Conservation (phyloP, 1,139 yeast genomes). For the Suhomyces taliae region DNA sequence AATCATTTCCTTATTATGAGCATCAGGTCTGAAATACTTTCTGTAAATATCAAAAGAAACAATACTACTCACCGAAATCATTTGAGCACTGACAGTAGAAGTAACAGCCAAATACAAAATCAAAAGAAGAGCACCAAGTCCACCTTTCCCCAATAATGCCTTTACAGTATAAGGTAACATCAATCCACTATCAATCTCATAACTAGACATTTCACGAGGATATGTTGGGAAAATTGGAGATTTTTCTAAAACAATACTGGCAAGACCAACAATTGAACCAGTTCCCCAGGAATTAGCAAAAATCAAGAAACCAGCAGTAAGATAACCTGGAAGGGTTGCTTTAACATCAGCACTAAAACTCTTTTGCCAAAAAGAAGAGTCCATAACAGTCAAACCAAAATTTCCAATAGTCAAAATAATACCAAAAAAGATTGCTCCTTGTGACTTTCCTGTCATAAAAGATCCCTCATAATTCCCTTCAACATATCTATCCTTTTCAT, state of each 20-base stretch:
- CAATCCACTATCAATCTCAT: slow-evolving; percentile 30
- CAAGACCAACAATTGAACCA: slow-evolving; percentile 31
- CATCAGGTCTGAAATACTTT: slow-evolving; percentile 27
- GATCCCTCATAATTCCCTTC: slow-evolving; percentile 38
- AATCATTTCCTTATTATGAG: slow-evolving; percentile 28
- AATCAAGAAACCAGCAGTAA: slow-evolving; percentile 33
- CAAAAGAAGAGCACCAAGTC: slow-evolving; percentile 29
- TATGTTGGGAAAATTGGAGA: slow-evolving; percentile 29
- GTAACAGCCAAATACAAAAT: slow-evolving; percentile 33
- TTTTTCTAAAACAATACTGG: slow-evolving; percentile 26
- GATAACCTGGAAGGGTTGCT: slow-evolving; percentile 40
- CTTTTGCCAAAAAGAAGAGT: slow-evolving; percentile 36
- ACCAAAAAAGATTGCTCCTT: slow-evolving; percentile 32
- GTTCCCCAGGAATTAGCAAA: slow-evolving; percentile 36
- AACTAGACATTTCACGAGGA: slow-evolving; percentile 26
- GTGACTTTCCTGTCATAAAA: slow-evolving; percentile 34
- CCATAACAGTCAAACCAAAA: slow-evolving; percentile 33
- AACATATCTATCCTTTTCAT: slow-evolving; percentile 19
- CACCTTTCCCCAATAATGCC: slow-evolving; percentile 29
- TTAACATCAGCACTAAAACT: slow-evolving; percentile 33
- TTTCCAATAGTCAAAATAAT: slow-evolving; percentile 30
- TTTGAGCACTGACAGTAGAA: slow-evolving; percentile 33
- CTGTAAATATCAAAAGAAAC: slow-evolving; percentile 32
- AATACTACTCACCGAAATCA: slow-evolving; percentile 33
- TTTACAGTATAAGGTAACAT: slow-evolving; percentile 29